A percentile compares a stretch with the other conserved stretches of the same genome.
Evolutionary conservation across 2,329 filamentous ascomycete genomes (phyloP).

Genomic region (Colletotrichum tabaci): DNA sequence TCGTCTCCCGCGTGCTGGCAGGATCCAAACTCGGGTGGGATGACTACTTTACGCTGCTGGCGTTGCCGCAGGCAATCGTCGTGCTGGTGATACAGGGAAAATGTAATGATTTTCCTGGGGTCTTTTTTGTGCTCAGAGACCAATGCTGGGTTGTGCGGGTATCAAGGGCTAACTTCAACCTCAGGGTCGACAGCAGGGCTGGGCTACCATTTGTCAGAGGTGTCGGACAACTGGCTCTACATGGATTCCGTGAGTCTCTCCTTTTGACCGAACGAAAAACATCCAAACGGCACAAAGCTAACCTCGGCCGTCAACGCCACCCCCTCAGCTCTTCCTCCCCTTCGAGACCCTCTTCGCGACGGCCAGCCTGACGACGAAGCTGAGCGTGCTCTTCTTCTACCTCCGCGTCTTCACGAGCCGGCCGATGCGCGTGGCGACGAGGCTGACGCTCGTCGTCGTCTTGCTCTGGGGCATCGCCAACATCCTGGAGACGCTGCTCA

Average conservation of each 20-base stretch:
- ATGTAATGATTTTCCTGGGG: slow-evolving; percentile 45
- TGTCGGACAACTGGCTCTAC: slow-evolving; percentile 20
- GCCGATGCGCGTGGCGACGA: slow-evolving; percentile 49
- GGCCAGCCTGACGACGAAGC: slow-evolving; percentile 55
- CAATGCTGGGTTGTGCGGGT: too few relatives aligned
- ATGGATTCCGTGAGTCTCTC: slow-evolving; percentile 6
- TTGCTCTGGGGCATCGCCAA: slow-evolving; percentile 48
- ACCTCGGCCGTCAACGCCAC: not conserved
- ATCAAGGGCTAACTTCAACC: not conserved
- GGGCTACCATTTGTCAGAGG: slow-evolving; percentile 43
- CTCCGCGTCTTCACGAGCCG: slow-evolving; percentile 57
- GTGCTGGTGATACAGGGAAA: slow-evolving; percentile 51
- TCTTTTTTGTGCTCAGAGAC: not conserved
- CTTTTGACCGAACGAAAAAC: not conserved
- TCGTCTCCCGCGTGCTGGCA: slow-evolving; percentile 47
- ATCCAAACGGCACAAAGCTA: not conserved
- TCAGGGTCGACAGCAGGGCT: slow-evolving; percentile 45
- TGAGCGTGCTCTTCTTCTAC: slow-evolving; percentile 60
- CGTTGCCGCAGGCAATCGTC: slow-evolving; percentile 50
- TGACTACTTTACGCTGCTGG: slow-evolving; percentile 55
- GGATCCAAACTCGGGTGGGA: slow-evolving; percentile 53
- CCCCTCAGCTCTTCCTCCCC: slow-evolving; percentile 52
- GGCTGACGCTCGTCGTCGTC: slow-evolving; percentile 39
- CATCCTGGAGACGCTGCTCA: slow-evolving; percentile 47
- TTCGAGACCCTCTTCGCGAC: slow-evolving; percentile 56